phyloP scores from a whole-genome alignment of 306 rosid genomes.

The Malus domestica region DNA sequence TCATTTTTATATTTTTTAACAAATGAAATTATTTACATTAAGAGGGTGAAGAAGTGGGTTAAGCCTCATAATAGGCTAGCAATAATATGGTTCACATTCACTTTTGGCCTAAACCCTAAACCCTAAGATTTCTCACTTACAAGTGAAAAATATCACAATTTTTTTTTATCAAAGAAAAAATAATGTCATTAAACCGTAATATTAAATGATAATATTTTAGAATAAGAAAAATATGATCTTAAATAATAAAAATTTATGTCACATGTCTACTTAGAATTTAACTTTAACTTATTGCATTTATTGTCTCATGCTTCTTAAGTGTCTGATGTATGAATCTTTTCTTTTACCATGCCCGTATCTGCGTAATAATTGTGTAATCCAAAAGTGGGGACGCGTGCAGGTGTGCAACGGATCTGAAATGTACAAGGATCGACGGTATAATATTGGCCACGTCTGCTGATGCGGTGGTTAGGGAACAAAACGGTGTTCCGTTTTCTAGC shows the following conservation, averaged over 20 bases:
- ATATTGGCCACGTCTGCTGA: not conserved
- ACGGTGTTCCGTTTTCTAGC: constrained; percentile 33
- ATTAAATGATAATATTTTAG: not conserved
- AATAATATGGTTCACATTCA: too few relatives aligned
- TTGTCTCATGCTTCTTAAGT: not conserved
- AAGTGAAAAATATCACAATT: too few relatives aligned
- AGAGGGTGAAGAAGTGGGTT: too few relatives aligned
- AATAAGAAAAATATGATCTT: not conserved
- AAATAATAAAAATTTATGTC: not conserved
- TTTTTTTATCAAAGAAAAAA: too few relatives aligned
- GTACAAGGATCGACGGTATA: not conserved
- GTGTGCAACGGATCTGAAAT: constrained; percentile 2
- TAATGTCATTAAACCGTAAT: fast-evolving
- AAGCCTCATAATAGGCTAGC: too few relatives aligned
- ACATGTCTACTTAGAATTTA: not conserved
- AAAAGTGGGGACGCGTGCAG: constrained; percentile 26
- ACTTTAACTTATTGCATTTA: not conserved
- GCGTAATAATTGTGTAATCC: constrained; percentile 36
- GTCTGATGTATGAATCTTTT: constrained; percentile 4
- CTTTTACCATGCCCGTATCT: constrained; percentile 56
- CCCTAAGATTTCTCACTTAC: too few relatives aligned
- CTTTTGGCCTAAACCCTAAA: too few relatives aligned
- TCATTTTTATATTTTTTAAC: too few relatives aligned
- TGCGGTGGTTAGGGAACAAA: constrained; percentile 37
- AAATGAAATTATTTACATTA: too few relatives aligned